Evolutionary conservation across 2,329 filamentous ascomycete genomes (phyloP).

Genomic region (Fonsecaea pugnacius): DNA sequence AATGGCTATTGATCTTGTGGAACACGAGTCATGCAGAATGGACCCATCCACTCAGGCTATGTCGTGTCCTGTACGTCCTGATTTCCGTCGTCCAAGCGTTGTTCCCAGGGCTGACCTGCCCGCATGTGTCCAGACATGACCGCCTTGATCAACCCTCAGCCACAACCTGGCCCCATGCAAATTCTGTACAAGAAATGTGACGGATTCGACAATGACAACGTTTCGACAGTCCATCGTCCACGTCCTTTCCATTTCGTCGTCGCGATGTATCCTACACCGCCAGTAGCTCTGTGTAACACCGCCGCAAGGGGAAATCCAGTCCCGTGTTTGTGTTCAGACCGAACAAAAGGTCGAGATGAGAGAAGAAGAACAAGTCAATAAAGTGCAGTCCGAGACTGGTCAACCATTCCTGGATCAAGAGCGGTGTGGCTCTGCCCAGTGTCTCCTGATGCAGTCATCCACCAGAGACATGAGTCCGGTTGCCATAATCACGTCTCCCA

Average conservation of each 20-base stretch:
- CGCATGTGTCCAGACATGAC: neutral
- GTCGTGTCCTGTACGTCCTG: neutral
- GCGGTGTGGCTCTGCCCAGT: slow-evolving; percentile 61
- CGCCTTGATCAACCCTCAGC: neutral
- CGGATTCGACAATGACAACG: neutral
- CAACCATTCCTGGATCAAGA: slow-evolving; percentile 7
- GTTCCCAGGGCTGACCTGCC: neutral
- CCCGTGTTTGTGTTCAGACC: slow-evolving; percentile 10
- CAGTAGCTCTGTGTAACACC: slow-evolving; percentile 26
- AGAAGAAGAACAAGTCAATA: neutral
- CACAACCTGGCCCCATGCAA: neutral
- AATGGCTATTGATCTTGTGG: neutral
- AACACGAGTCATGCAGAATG: slow-evolving; percentile 1
- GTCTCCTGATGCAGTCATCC: slow-evolving; percentile 85
- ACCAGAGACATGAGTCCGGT: slow-evolving; percentile 88
- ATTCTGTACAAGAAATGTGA: slow-evolving; percentile 14
- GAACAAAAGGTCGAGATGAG: neutral
- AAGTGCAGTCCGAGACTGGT: neutral
- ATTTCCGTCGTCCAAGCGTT: slow-evolving; percentile 1
- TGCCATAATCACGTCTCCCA: slow-evolving; percentile 75
- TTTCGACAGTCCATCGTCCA: neutral
- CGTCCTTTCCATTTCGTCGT: slow-evolving; percentile 16
- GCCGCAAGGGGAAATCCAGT: slow-evolving; percentile 23
- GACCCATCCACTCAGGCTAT: neutral
- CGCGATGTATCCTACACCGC: slow-evolving; percentile 26